Evolutionary conservation across 331 rosid genomes (phyloP).

Genomic region (Prunus yedoensis): DNA sequence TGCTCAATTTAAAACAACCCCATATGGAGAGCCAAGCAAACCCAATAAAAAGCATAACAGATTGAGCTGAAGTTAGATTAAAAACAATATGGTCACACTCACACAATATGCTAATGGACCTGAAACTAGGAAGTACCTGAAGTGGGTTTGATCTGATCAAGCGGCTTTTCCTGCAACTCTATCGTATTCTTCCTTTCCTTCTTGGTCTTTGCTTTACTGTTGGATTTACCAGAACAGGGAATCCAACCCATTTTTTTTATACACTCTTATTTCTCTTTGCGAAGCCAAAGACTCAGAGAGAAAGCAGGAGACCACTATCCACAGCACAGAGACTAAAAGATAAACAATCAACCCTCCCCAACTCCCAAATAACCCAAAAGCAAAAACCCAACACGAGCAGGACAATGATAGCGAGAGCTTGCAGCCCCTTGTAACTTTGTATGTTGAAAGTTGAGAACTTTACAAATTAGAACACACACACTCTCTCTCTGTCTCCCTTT

Average conservation of each 20-base stretch:
- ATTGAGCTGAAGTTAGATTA: conserved; percentile 1
- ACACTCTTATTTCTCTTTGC: neutral
- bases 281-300: conserved; percentile 6
- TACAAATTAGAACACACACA: neutral
- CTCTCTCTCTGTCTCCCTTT: neutral
- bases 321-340: neutral
- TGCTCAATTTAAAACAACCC: conserved; percentile 23
- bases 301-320: conserved; percentile 11
- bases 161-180: conserved; percentile 43
- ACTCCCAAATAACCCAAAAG: neutral
- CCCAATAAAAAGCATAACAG: conserved; percentile 10
- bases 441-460: neutral
- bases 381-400: conserved; percentile 7
- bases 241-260: conserved; percentile 72
- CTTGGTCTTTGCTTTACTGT: conserved; percentile 48
- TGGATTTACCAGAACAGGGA: conserved; percentile 81
- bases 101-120: neutral
- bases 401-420: conserved; percentile 16
- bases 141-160: conserved; percentile 59
- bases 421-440: neutral
- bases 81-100: neutral
- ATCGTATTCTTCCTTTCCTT: conserved; percentile 48
- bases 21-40: conserved; percentile 18
- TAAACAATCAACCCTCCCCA: conserved; percentile 5
- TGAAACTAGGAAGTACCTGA: conserved; percentile 44